These are phyloP conservation scores for Abrus pulchellus DNA, from an alignment of 306 rosid species.

Conservation along the genomic window DNA sequence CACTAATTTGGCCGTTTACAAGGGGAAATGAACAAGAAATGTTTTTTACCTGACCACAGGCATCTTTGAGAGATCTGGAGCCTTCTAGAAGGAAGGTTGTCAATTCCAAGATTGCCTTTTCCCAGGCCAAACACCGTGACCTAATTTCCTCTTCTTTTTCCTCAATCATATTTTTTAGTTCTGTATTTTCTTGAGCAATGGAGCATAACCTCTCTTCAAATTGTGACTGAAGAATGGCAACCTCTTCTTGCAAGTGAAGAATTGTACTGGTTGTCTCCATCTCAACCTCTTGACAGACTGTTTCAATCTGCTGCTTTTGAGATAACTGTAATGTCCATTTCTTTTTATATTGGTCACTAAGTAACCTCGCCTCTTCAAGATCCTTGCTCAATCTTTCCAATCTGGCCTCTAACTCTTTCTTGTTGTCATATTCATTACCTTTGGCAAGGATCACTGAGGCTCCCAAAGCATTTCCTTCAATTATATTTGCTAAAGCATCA, in stretches of 20 bases:
- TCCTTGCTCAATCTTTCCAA: constrained; percentile 73
- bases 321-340: constrained; percentile 67
- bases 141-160: constrained; percentile 76
- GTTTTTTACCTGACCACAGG: constrained; percentile 77
- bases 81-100: constrained; percentile 90
- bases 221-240: constrained; percentile 73
- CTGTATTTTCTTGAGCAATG: constrained; percentile 74
- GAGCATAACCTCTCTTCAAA: constrained; percentile 67
- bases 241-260: constrained; percentile 92
- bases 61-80: constrained; percentile 85
- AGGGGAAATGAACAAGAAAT: constrained; percentile 79
- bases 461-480: constrained; percentile 48
- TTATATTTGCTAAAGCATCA: constrained; percentile 48
- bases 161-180: constrained; percentile 62
- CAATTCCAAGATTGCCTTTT: constrained; percentile 81
- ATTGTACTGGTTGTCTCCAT: constrained; percentile 88
- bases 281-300: constrained; percentile 87
- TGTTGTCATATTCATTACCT: constrained; percentile 51
- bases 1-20: constrained; percentile 64
- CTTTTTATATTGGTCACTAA: constrained; percentile 69
- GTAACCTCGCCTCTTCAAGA: constrained; percentile 76
- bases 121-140: constrained; percentile 75
- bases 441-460: constrained; percentile 32
- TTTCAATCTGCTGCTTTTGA: constrained; percentile 68
- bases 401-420: constrained; percentile 62